Percentiles rank a stretch among this genome's conserved stretches.
phyloP scores from a whole-genome alignment of 345 rosid species.

The Hibiscus tridactylites region DNA sequence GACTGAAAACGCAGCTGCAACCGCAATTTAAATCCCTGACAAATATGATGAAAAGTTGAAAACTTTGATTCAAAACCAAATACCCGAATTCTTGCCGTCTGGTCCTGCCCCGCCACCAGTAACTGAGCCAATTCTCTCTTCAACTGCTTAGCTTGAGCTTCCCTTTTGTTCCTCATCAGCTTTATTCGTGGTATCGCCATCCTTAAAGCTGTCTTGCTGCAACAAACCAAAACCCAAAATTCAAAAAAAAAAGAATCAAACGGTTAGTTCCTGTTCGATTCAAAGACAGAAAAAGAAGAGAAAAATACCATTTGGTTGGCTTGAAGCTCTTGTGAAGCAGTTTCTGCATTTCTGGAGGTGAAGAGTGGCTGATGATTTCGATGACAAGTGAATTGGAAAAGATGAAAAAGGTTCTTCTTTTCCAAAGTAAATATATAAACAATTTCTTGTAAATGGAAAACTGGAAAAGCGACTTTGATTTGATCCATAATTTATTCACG shows the following conservation, averaged over 20 bases:
- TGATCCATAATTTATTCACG: background rate
- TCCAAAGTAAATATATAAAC: background rate
- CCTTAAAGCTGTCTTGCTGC: constrained; percentile 75
- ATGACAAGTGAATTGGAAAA: background rate
- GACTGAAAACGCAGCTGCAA: too few relatives aligned
- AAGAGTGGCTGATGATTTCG: background rate
- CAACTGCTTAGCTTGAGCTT: constrained; percentile 52
- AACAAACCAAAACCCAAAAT: background rate
- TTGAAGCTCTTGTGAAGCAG: constrained; percentile 83
- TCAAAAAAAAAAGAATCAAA: background rate
- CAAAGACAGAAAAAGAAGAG: background rate
- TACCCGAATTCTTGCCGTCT: constrained; percentile 85
- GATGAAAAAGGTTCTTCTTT: background rate
- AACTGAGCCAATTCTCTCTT: constrained; percentile 72
- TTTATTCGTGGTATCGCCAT: constrained; percentile 68
- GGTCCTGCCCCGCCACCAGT: constrained; percentile 75
- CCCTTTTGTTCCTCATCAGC: constrained; percentile 68
- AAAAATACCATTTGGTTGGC: constrained; percentile 71
- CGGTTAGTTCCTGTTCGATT: background rate
- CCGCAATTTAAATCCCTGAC: too few relatives aligned
- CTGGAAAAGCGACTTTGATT: background rate
- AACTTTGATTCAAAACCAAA: background rate
- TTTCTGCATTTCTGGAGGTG: background rate
- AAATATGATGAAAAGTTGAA: background rate
- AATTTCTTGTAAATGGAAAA: background rate